Evolutionary conservation across 768 basidiomycete species (phyloP).

Genomic region (Lactarius deliciosus): DNA sequence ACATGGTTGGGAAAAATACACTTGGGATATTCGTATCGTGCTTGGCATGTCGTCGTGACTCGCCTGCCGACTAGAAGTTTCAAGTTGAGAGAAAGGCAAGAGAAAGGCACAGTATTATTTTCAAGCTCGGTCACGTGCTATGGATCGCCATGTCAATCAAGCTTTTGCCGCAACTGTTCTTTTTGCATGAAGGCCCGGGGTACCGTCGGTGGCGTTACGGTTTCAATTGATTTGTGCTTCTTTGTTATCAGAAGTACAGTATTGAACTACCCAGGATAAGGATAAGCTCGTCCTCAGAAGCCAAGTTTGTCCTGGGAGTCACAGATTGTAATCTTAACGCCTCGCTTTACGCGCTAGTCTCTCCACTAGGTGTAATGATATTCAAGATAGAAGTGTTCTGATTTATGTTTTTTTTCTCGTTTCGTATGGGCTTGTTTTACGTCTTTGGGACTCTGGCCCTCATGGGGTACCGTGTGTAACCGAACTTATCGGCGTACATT

Average conservation of each 20-base stretch:
- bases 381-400: neutral
- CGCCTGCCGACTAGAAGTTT: neutral
- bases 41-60: neutral
- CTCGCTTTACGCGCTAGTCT: neutral
- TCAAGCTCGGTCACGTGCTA: neutral
- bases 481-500: neutral
- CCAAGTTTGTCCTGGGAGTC: neutral
- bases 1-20: neutral
- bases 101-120: neutral
- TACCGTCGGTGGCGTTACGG: neutral
- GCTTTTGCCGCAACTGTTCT: slow-evolving; percentile 9
- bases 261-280: neutral
- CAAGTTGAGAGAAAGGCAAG: neutral
- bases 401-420: neutral
- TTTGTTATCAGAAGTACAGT: slow-evolving; percentile 2
- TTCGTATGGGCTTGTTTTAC: neutral
- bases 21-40: neutral
- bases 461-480: neutral
- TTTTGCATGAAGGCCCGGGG: neutral
- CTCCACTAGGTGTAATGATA: neutral
- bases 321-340: neutral
- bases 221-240: slow-evolving; percentile 8
- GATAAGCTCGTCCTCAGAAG: neutral
- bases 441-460: neutral
- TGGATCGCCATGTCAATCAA: slow-evolving; percentile 11